These are phyloP conservation scores for Whalleya microplaca DNA, from an alignment of 2,329 filamentous ascomycete species.

Conservation along the genomic window DNA sequence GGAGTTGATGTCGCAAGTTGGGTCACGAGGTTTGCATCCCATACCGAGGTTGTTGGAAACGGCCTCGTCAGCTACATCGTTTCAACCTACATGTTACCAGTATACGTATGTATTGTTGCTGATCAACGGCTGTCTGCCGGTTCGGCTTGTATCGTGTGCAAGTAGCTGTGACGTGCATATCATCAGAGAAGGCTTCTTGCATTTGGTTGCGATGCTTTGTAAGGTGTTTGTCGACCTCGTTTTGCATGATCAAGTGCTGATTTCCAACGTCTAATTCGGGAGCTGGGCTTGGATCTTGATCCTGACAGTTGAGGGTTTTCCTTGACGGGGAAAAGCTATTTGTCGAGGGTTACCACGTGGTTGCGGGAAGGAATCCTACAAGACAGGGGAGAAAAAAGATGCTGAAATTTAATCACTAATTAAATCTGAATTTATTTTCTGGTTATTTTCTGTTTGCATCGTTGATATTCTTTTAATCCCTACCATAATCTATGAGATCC, in stretches of 20 bases:
- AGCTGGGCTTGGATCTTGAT: slow-evolving; percentile 18
- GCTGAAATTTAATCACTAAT: not conserved
- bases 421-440: not conserved
- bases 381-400: slow-evolving; percentile 6
- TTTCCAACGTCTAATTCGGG: not conserved
- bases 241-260: not conserved
- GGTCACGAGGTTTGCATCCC: not conserved
- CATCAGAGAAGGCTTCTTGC: not conserved
- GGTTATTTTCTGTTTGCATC: not conserved
- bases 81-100: too few species aligned
- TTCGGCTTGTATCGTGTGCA: not conserved
- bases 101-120: not conserved
- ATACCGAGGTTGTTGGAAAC: not conserved
- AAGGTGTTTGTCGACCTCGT: not conserved
- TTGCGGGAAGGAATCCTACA: slow-evolving; percentile 13
- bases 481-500: not conserved
- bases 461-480: not conserved
- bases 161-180: not conserved
- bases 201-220: not conserved
- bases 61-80: not conserved
- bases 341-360: slow-evolving; percentile 24
- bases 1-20: not conserved
- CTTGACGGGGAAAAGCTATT: slow-evolving; percentile 17
- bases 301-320: slow-evolving; percentile 16
- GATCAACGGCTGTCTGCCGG: not conserved